Conservation (phyloP, 495 filamentous ascomycete species). For the Podospora comata region DNA sequence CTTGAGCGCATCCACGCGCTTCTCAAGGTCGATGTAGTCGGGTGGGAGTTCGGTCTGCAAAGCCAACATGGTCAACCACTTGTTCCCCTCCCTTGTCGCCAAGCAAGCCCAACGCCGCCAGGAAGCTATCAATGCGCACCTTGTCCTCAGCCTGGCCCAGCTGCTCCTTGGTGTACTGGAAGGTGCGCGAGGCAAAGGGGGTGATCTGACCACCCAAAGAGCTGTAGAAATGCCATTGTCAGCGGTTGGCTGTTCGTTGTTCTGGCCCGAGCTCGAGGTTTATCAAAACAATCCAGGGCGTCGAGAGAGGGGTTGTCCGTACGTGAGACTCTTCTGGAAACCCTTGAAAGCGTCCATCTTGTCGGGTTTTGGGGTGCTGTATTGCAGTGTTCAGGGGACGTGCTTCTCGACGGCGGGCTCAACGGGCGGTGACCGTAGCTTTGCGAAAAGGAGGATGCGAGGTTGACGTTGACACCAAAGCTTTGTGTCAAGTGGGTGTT, state of each 20-base stretch:
- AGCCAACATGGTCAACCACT: slow-evolving; percentile 15
- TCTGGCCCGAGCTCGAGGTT: not conserved
- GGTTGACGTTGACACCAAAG: not conserved
- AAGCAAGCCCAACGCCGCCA: not conserved
- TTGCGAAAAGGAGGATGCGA: not conserved
- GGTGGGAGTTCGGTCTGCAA: slow-evolving; percentile 86
- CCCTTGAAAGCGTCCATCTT: slow-evolving; percentile 39
- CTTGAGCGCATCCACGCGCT: slow-evolving; percentile 96
- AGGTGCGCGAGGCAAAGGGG: slow-evolving; percentile 87
- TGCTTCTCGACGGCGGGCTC: not conserved
- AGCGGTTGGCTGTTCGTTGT: slow-evolving; percentile 13
- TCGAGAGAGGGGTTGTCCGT: slow-evolving; percentile 9
- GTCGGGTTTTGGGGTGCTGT: not conserved
- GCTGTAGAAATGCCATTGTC: slow-evolving; percentile 28
- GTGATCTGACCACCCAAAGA: slow-evolving; percentile 59
- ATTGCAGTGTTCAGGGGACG: not conserved
- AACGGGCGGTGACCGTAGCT: not conserved
- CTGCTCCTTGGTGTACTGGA: slow-evolving; percentile 96
- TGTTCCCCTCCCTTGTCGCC: not conserved
- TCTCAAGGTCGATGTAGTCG: slow-evolving; percentile 98
- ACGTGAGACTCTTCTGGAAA: slow-evolving; percentile 36
- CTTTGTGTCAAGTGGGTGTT: slow-evolving; percentile 9
- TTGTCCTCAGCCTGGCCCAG: slow-evolving; percentile 93
- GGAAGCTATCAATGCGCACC: slow-evolving; percentile 44
- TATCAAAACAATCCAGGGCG: not conserved